phyloP scores from a whole-genome alignment of 192 early-diverging fungal species.

The Allomyces javanicus region DNA sequence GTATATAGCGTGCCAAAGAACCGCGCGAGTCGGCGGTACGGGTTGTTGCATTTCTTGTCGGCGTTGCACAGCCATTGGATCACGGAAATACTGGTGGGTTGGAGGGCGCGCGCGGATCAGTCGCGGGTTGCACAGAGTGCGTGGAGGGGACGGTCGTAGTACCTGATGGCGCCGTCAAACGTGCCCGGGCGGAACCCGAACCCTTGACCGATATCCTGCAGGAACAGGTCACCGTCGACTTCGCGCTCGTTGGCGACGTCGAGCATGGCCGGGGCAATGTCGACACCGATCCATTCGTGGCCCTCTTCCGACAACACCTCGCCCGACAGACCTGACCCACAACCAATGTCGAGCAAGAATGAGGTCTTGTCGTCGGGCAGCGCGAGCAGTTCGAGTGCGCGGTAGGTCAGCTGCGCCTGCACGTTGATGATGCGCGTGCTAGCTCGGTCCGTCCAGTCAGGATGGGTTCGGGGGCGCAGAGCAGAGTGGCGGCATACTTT shows the following conservation, averaged over 20 bases:
- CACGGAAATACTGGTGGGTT: conserved; percentile 56
- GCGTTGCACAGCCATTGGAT: conserved; percentile 99
- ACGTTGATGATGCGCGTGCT: conserved; percentile 87
- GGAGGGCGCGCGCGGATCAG: not conserved
- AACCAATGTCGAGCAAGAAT: conserved; percentile 86
- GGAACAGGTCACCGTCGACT: conserved; percentile 81
- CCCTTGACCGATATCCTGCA: conserved; percentile 91
- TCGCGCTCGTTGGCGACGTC: conserved; percentile 82
- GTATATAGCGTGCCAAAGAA: conserved; percentile 90
- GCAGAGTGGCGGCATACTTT: conserved; percentile 32
- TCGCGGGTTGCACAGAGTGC: too few species aligned
- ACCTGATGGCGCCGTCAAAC: conserved; percentile 87
- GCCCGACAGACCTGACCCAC: conserved; percentile 87
- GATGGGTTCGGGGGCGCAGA: not conserved
- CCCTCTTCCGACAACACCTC: conserved; percentile 87
- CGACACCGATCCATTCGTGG: conserved; percentile 94
- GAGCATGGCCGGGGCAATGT: conserved; percentile 85
- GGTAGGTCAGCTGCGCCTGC: conserved; percentile 81
- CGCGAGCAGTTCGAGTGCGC: conserved; percentile 77
- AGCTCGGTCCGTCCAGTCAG: not conserved
- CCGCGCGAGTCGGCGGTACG: conserved; percentile 55
- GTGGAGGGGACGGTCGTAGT: not conserved
- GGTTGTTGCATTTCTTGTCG: conserved; percentile 71
- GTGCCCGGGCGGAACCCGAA: conserved; percentile 82
- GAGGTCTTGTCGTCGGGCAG: conserved; percentile 49